Conservation (phyloP, 768 basidiomycete genomes). For the Coprinopsis strossmayeri region DNA sequence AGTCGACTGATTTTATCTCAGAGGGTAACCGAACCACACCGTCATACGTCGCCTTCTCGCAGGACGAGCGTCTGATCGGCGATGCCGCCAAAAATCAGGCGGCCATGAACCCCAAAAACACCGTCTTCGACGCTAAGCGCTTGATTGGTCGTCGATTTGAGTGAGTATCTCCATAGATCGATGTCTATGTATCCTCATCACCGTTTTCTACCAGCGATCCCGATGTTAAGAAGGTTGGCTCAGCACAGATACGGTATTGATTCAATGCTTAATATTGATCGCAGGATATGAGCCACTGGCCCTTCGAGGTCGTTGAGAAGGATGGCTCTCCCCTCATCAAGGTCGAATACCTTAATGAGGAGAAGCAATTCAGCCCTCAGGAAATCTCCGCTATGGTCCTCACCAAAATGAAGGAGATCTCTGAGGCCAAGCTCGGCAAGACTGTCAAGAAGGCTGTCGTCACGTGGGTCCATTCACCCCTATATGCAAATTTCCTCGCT, state of each 20-base stretch:
- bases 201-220: conserved; percentile 53
- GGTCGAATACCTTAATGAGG: conserved; percentile 91
- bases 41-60: conserved; percentile 97
- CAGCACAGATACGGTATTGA: conserved; percentile 9
- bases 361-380: conserved; percentile 95
- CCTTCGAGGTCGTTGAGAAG: conserved; percentile 93
- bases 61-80: conserved; percentile 95
- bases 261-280: conserved; percentile 11
- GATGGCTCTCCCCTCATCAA: conserved; percentile 96
- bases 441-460: conserved; percentile 98
- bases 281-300: conserved; percentile 95
- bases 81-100: conserved; percentile 99
- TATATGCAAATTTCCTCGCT: conserved; percentile 3
- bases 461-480: conserved; percentile 55
- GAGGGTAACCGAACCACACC: conserved; percentile 99
- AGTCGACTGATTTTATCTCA: too few species aligned
- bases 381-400: conserved; percentile 99
- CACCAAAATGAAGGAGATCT: conserved; percentile 99
- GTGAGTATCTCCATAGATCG: conserved; percentile 35
- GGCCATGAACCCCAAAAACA: conserved; percentile 99
- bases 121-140: conserved; percentile 98
- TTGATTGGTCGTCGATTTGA: conserved; percentile 97
- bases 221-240: conserved; percentile 79
- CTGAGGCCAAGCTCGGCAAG: conserved; percentile 98
- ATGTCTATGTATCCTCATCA: not conserved